Evolutionary conservation across 2,329 filamentous ascomycete species (phyloP), one percentile per base, ranked within the genome.

Genomic region (Thelonectria discophora): DNA sequence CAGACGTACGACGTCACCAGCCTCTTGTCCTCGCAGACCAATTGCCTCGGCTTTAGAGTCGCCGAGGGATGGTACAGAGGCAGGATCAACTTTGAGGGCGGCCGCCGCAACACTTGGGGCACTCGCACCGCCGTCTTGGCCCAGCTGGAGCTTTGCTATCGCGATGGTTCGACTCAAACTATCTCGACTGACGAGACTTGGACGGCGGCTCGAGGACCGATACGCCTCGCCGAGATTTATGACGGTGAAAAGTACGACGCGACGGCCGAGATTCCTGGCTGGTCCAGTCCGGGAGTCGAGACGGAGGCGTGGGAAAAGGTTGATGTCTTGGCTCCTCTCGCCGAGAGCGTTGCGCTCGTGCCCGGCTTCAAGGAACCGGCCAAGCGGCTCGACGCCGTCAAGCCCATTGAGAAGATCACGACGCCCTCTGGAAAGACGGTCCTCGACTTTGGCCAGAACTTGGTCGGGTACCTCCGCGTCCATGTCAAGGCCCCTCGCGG

Each of bases 391-490:
- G 61, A 65, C 11, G 18, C 13, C 3, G 24, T 67, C 11, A 37
- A 53, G 5, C 64, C 67, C 4, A 13, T 62, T 4, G 51, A 67
- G 13, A 32, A 77, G 34, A 68, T 77, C 17, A 73, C 53, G 0
- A 76, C 72, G 15, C 73, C 73, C 2, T 71, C 70, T 3, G 81
- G 82, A 5, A 83, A 83, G 65, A 80, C 74, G 0, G 73, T 86
- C 1, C 60, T 87, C 5, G 84, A 88, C 63, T 87, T 87, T 69
- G 84, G 84, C 2, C 84, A 88, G 66, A 87, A 88, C 64, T 73
- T 87, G 0, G 84, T 86, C 1, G 86, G 85, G 1, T 78, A 78
- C 65, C 57, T 86, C 1, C 72, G 74, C 2, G 63, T 86, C 11
- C 75, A 72, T 0, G 69, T 81, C 2, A 65, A 65, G 40, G 80